Evolutionary conservation across 305 asterid genomes (phyloP).

Genomic region (Fraxinus velutina): DNA sequence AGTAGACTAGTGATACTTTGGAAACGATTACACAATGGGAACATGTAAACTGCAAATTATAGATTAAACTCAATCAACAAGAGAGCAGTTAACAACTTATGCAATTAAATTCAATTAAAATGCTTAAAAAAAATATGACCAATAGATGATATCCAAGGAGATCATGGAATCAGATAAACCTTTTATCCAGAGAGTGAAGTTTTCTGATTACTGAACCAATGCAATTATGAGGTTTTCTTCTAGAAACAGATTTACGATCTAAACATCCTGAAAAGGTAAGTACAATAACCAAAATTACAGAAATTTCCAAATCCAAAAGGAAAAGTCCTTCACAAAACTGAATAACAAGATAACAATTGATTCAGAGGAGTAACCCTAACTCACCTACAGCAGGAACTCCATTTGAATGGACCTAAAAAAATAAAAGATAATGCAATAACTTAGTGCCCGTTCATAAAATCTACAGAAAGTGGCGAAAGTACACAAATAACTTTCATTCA

Average conservation of each 20-base stretch:
- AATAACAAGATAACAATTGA: background rate
- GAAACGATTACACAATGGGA: background rate
- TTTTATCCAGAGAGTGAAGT: conserved; percentile 43
- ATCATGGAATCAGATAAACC: conserved; percentile 35
- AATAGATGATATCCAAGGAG: background rate
- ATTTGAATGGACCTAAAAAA: conserved; percentile 42
- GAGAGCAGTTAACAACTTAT: conserved; percentile 4
- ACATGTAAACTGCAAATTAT: background rate
- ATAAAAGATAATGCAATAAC: conserved; percentile 7
- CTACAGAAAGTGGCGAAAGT: background rate
- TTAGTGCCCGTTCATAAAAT: conserved; percentile 25
- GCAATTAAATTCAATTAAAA: conserved; percentile 2
- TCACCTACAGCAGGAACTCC: conserved; percentile 54
- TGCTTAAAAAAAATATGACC: conserved; percentile 1
- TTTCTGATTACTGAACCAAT: conserved; percentile 61
- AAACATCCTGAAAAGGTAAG: conserved; percentile 42
- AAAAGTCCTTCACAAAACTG: background rate
- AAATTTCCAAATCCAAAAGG: background rate
- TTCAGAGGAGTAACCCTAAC: conserved; percentile 8
- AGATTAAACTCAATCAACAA: conserved; percentile 11
- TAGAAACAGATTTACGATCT: conserved; percentile 35
- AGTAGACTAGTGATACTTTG: background rate
- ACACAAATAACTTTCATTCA: background rate
- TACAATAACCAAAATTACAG: conserved; percentile 16
- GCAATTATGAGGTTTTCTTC: conserved; percentile 51